Conservation (phyloP, 2,329 filamentous ascomycete genomes). For the Aureobasidium sp. region DNA sequence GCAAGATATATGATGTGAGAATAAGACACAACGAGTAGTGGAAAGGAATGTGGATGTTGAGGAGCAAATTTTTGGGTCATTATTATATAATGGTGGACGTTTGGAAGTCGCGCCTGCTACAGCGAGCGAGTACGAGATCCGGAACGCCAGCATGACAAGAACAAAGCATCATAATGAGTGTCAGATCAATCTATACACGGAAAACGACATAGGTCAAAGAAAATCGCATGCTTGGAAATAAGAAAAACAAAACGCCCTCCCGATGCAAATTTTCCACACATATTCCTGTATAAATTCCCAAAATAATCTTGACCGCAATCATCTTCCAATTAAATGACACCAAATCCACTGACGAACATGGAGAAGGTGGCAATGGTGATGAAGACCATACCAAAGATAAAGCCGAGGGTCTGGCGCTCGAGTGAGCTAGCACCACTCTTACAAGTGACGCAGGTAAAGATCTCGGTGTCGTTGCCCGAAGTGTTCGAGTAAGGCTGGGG, state of each 20-base stretch:
- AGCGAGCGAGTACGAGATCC: too few relatives aligned
- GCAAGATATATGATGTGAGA: too few relatives aligned
- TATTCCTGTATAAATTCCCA: background rate
- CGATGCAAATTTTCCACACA: background rate
- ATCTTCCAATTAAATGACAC: background rate
- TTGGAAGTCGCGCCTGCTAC: too few relatives aligned
- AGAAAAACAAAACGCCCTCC: background rate
- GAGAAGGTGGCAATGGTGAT: conserved; percentile 54
- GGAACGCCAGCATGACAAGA: too few relatives aligned
- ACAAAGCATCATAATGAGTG: too few relatives aligned
- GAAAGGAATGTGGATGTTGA: too few relatives aligned
- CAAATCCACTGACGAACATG: conserved; percentile 35
- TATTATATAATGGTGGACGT: too few relatives aligned
- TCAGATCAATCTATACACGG: too few relatives aligned
- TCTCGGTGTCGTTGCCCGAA: conserved; percentile 21
- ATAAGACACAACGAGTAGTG: too few relatives aligned
- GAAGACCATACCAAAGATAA: conserved; percentile 48
- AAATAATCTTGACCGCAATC: background rate
- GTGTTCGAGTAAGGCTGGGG: conserved; percentile 47
- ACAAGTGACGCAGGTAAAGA: conserved; percentile 48
- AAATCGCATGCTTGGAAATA: background rate
- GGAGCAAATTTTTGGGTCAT: too few relatives aligned
- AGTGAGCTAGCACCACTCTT: conserved; percentile 46
- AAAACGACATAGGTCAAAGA: background rate
- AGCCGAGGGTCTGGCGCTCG: conserved; percentile 50